Evolutionary conservation across 148 eudicot species (phyloP), one percentile per base, ranked within the genome.

Genomic region (Diospyros lotus): DNA sequence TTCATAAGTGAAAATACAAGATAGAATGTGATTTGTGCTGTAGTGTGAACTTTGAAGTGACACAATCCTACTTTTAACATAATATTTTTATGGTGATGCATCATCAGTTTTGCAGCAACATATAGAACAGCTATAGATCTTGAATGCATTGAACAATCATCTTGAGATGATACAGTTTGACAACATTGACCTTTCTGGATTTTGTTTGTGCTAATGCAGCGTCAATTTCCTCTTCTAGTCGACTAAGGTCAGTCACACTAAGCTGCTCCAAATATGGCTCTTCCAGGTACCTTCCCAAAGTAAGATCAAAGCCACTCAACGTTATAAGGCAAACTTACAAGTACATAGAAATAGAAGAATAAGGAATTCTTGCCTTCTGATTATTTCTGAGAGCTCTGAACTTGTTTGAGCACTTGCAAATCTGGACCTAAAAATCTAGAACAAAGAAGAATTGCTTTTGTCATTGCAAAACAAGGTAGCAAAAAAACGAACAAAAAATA

Each of bases 141-240:
- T 28, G 28, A 28, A 28, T 28, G 28, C 28, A 28, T 28, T 28
- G 0, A 28, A 28, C 28, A 28, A 28, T 28, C 28, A 0, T 28
- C 28, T 28, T 28, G 28, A 28, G 28, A 28, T 0, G 28, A 28
- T 28, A 28, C 15, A 15, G 28, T 2, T 1, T 1, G 54, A 28
- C 8, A 52, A 44, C 13, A 12, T n/a, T 52, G 9, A 87, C 90
- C 90, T 87, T 87, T 63, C 79, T 82, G 13, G 61, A 54, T 79
- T 86, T 80, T 7, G 84, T 79, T 58, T 82, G 82, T 53, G 65
- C 1, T 41, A 84, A 77, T 64, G 85, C 80, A 58, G 76, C 75
- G 69, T 73, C 69, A 46, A 84, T 69, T 72, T 80, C 76, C 14
- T 60, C 76, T 70, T 87, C 88, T 54, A 87, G 75, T 73, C 68